These are phyloP conservation scores for Xylariaceae sp. DNA, from an alignment of 2,329 filamentous ascomycete species.

Conservation along the genomic window DNA sequence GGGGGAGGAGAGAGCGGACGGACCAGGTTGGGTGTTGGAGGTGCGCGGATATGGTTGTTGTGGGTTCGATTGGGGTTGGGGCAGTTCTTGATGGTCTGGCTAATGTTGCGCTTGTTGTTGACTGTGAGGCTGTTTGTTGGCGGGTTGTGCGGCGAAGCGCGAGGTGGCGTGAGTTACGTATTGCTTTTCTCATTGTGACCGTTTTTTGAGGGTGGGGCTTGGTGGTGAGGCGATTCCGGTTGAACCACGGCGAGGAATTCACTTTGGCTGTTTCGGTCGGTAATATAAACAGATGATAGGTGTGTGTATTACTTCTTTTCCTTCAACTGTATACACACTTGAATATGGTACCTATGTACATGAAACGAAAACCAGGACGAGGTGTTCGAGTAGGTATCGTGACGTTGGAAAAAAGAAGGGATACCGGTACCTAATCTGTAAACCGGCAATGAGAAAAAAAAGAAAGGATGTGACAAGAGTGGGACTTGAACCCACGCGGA, in stretches of 20 bases:
- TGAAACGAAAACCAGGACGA: too few relatives aligned
- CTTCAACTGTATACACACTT: too few relatives aligned
- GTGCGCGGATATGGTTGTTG: constrained; percentile 35
- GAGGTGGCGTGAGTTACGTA: constrained; percentile 25
- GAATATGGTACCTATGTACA: too few relatives aligned
- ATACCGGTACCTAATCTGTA: background rate
- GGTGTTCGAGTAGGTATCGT: too few relatives aligned
- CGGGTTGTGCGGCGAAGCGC: constrained; percentile 17
- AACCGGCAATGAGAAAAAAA: background rate
- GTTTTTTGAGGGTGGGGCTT: background rate
- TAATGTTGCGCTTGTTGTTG: constrained; percentile 7
- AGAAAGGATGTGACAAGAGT: constrained; percentile 24
- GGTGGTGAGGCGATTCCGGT: background rate
- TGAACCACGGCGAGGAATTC: background rate
- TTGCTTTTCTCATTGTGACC: constrained; percentile 23
- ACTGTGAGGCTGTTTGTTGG: background rate
- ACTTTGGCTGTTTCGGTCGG: background rate
- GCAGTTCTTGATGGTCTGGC: constrained; percentile 19
- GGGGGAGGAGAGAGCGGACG: constrained; percentile 64
- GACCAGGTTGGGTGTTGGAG: constrained; percentile 78
- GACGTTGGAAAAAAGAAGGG: background rate
- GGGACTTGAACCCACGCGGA: constrained; percentile 38
- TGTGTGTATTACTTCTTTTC: too few relatives aligned
- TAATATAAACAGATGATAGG: background rate
- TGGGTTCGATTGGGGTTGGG: constrained; percentile 46